Evolutionary conservation across 192 early-diverging fungal species (phyloP).

Genomic region (Coemansia sp.): DNA sequence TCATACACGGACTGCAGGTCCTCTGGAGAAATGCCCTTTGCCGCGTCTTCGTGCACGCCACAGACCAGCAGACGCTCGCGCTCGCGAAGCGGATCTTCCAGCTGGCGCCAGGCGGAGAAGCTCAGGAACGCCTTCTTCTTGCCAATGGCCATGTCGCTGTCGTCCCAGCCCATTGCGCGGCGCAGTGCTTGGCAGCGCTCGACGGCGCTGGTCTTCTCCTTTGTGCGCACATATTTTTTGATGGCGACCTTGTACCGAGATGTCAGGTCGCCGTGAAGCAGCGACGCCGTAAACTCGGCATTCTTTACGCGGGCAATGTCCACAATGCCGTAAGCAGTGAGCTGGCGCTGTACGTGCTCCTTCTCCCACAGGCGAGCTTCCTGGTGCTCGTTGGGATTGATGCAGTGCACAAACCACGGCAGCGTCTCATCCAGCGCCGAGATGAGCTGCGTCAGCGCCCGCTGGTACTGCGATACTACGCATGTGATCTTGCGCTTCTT

Average conservation of each 20-base stretch:
- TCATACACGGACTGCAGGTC: conserved; percentile 49
- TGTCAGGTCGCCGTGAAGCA: conserved; percentile 73
- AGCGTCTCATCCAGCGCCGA: conserved; percentile 68
- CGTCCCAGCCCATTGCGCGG: conserved; percentile 58
- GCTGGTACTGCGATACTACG: conserved; percentile 62
- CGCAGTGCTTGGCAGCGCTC: conserved; percentile 48
- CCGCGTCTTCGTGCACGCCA: conserved; percentile 32
- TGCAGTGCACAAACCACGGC: conserved; percentile 76
- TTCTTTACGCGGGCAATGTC: conserved; percentile 61
- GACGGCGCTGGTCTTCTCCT: conserved; percentile 38
- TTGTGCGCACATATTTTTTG: conserved; percentile 49
- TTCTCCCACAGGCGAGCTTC: conserved; percentile 58
- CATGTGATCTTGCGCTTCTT: conserved; percentile 54
- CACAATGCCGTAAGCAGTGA: conserved; percentile 61
- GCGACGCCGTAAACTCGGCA: conserved; percentile 65
- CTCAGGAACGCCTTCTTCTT: conserved; percentile 64
- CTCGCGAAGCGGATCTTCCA: conserved; percentile 76
- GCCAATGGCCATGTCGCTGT: conserved; percentile 56
- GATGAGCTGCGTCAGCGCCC: conserved; percentile 61
- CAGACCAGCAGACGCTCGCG: conserved; percentile 54
- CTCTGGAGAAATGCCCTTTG: conserved; percentile 15
- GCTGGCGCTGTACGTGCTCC: conserved; percentile 65
- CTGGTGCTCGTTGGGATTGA: conserved; percentile 61
- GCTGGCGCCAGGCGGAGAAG: conserved; percentile 72
- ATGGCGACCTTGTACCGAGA: conserved; percentile 62